Evolutionary conservation across 805 yeast species (phyloP), one percentile per base, ranked within the genome.

Genomic region (Limtongozyma cylindracea): DNA sequence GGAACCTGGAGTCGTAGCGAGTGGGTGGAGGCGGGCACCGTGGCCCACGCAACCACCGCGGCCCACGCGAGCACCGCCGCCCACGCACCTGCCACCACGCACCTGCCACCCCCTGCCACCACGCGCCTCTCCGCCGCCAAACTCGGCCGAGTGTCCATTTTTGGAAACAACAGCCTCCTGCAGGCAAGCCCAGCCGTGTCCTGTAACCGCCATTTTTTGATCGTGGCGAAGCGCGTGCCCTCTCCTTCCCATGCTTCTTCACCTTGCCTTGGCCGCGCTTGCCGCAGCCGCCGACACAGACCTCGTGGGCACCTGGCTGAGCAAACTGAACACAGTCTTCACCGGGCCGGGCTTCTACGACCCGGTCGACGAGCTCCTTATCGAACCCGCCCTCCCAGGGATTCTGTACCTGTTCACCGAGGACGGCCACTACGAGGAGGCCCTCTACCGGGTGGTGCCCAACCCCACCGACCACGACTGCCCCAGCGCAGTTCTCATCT

Each of bases 291-390:
- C 45, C 35, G 31, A 49, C 48, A 33, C 29, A 11, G 58, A 53
- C 31, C 37, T 77, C 21, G 74, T 53, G 19, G 98, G 98, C 5
- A 88, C 99, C 0, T 88, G 99, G 99, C 46, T 82, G 1, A 71
- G 95, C 10, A 88, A 88, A 44, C 68, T 95, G 8, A 76, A 74
- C 42, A 67, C 91, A 8, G 98, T 88, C 6, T 70, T 84, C 50
- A 88, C 99, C 1, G 99, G 99, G 0, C 93, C 96, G 5, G 73
- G 82, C 2, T 88, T 88, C 39, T 88, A 64, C 41, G 96, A 88
- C 43, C 99, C 99, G 3, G 73, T 80, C 14, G 94, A 84, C 39
- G 98, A 88, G 44, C 60, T 84, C 10, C 51, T 88, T 26, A 76
- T 80, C 28, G 99, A 88, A 42, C 99, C 99, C 2, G 84, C 82